Base-by-base conservation (phyloP, 2,329 filamentous ascomycete species). In the Ascochyta pisi region DNA sequence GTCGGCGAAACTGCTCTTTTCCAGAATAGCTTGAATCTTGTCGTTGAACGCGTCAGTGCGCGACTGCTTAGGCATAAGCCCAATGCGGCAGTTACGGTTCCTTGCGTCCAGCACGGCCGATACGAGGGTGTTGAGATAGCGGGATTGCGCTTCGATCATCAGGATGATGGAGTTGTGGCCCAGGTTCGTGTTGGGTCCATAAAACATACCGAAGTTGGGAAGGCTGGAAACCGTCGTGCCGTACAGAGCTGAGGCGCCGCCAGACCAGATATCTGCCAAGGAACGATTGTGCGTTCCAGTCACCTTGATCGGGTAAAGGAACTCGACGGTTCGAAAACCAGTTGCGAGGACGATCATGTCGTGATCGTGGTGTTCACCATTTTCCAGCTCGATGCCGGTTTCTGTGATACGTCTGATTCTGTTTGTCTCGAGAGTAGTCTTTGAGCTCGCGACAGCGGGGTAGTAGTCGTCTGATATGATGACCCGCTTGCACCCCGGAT, bases 61-160 rank as follows among this genome's bases (percentile, higher is more conserved):
- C 0, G 68, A 58, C 0, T 69, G 50, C 35, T 78, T 80, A 0
- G 83, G 83, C n/a, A 73, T 68, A 0, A 87, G 67, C 0, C 74
- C 70, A 3, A 86, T 67, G 0, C 69, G 68, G n/a, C 73, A 56
- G 8, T 80, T 78, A 1, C 70, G 57, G 19, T 47, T 54, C 12
- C 78, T 71, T 0, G 82, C 82, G 7, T 74, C 69, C 1, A 85
- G 75, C 1, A 87, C 77, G 6, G 80, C 76, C 0, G 66, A 64
- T 42, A 86, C 78, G 33, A 86, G 61, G 0, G 74, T 75, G 55
- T 79, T 82, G 53, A 86, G 78, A 63, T 86, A 86, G 3, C 80
- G 77, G 3, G 76, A 78, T 62, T 86, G 84, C 2, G 83, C 79
- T 64, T 86, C 84, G 57, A 86, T 84, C 83, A 86, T 86, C n/a